Conservation (phyloP, 2,329 filamentous ascomycete species). For the Eutypa lata region DNA sequence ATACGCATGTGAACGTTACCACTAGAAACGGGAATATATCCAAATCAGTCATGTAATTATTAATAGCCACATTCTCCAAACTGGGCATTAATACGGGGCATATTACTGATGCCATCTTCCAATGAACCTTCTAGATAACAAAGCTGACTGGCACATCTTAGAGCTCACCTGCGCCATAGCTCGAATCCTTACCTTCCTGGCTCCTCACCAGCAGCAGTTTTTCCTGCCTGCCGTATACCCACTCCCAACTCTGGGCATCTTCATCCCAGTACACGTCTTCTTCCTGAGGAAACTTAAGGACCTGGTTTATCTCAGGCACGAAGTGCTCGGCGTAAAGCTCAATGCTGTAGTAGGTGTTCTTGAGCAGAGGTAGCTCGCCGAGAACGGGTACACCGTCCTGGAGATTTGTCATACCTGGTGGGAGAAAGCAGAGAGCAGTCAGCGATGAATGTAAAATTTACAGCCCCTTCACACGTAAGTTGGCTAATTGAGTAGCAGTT, state of each 20-base stretch:
- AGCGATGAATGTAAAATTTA: background rate
- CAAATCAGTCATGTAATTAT: no score
- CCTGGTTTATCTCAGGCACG: conserved; percentile 41
- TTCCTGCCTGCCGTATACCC: conserved; percentile 47
- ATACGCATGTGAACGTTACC: no score
- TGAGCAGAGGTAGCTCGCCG: conserved; percentile 42
- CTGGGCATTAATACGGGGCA: no score
- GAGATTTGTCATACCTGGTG: conserved; percentile 46
- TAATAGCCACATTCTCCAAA: no score
- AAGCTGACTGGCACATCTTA: background rate
- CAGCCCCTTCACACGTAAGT: no score
- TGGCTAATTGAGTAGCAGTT: background rate
- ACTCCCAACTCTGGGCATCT: conserved; percentile 38
- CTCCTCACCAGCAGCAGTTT: conserved; percentile 37
- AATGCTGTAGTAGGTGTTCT: conserved; percentile 47
- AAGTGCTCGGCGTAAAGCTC: conserved; percentile 47
- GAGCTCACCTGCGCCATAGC: conserved; percentile 12
- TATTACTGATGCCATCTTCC: no score
- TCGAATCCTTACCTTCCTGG: conserved; percentile 8
- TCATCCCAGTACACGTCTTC: conserved; percentile 48
- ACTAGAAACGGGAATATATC: no score
- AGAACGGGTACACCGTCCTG: conserved; percentile 44
- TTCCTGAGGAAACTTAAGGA: conserved; percentile 44
- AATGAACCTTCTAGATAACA: no score
- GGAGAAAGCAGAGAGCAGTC: background rate